Conservation (phyloP, 2,329 filamentous ascomycete genomes). For the Colletotrichum tropicale region DNA sequence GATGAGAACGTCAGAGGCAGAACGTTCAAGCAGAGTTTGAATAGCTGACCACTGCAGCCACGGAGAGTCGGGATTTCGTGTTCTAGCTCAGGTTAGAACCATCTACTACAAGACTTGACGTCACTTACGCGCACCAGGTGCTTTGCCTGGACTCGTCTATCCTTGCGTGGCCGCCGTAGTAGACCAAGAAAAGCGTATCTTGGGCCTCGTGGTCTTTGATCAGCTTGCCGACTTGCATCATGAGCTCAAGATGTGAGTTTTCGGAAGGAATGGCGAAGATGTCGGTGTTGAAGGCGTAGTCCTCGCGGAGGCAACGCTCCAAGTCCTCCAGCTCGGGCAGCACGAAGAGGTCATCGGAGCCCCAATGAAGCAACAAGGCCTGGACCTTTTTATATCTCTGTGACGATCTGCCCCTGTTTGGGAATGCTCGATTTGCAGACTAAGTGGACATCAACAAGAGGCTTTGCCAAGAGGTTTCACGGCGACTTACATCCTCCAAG, state of each 20-base stretch:
- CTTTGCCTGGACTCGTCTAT: slow-evolving; percentile 65
- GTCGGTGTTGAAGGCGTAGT: slow-evolving; percentile 62
- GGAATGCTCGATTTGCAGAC: slow-evolving; percentile 61
- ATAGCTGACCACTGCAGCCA: slow-evolving; percentile 68
- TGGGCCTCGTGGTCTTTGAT: slow-evolving; percentile 61
- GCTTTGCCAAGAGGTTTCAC: neutral
- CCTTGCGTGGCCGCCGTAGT: slow-evolving; percentile 64
- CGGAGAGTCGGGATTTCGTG: slow-evolving; percentile 54
- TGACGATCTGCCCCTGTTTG: slow-evolving; percentile 55
- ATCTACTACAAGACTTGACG: neutral
- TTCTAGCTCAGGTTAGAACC: slow-evolving; percentile 34
- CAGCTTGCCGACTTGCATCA: slow-evolving; percentile 60
- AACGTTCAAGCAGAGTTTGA: slow-evolving; percentile 62
- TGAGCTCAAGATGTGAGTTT: slow-evolving; percentile 62
- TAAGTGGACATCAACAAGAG: slow-evolving; percentile 24
- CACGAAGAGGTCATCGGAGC: slow-evolving; percentile 62
- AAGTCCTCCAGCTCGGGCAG: slow-evolving; percentile 62
- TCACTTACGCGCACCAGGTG: slow-evolving; percentile 62
- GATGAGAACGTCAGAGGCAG: slow-evolving; percentile 61
- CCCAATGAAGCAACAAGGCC: slow-evolving; percentile 61
- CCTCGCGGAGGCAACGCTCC: slow-evolving; percentile 57
- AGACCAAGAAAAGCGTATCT: slow-evolving; percentile 61
- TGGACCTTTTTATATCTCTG: slow-evolving; percentile 62
- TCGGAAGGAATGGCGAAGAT: slow-evolving; percentile 63
- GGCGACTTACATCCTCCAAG: slow-evolving; percentile 55